Percentiles rank a stretch among this genome's conserved stretches.
These are phyloP conservation scores for Dothistroma pini DNA, from an alignment of 2,329 filamentous ascomycete genomes.

Conservation along the genomic window DNA sequence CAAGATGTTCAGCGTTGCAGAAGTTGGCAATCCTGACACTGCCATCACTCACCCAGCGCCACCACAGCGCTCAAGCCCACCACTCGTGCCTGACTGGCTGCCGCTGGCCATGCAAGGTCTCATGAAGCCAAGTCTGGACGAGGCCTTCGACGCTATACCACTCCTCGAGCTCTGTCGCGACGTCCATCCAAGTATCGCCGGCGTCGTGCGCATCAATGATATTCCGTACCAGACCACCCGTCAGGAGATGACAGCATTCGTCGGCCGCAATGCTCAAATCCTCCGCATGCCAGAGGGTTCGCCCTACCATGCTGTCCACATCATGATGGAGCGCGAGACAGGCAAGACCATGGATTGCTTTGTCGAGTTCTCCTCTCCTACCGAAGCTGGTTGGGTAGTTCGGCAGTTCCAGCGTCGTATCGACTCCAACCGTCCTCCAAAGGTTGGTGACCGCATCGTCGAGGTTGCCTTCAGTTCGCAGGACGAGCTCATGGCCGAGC, in stretches of 20 bases:
- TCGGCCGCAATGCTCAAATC: conserved; percentile 45
- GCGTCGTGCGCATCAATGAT: conserved; percentile 34
- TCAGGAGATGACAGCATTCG: conserved; percentile 47
- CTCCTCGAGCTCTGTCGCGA: conserved; percentile 33
- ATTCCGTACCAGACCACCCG: conserved; percentile 52
- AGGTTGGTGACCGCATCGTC: conserved; percentile 48
- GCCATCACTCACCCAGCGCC: not conserved
- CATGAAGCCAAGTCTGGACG: conserved; percentile 27
- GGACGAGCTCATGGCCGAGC: conserved; percentile 47
- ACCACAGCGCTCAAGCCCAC: not conserved
- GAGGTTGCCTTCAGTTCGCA: conserved; percentile 46
- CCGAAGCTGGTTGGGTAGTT: conserved; percentile 40
- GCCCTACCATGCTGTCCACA: conserved; percentile 49
- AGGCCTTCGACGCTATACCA: conserved; percentile 30
- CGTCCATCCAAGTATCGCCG: conserved; percentile 33
- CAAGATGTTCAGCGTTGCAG: conserved; percentile 18
- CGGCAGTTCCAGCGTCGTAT: conserved; percentile 38
- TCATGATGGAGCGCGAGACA: conserved; percentile 56
- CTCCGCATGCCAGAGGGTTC: conserved; percentile 44
- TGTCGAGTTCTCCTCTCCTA: conserved; percentile 43
- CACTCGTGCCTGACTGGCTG: conserved; percentile 19
- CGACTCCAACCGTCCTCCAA: conserved; percentile 38
- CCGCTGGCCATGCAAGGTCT: conserved; percentile 14
- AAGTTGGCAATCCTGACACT: conserved; percentile 2
- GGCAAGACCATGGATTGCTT: conserved; percentile 55